Evolutionary conservation across 139 green algal species (phyloP).

Genomic region (Coccomyxa sp.): DNA sequence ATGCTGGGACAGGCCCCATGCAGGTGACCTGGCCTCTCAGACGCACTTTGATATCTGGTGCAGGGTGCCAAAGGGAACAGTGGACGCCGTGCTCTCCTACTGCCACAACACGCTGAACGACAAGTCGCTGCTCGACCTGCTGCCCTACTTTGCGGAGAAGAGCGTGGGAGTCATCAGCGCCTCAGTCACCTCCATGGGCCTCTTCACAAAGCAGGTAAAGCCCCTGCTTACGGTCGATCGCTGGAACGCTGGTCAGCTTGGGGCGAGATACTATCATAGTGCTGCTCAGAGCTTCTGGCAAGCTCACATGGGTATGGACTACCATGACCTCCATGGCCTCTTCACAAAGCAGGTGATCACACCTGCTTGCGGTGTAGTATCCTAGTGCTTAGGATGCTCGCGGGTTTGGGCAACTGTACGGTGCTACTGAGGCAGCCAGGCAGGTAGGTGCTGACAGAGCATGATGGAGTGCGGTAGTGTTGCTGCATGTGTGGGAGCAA

Average conservation of each 20-base stretch:
- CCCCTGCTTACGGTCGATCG: background rate
- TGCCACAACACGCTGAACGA: conserved; percentile 91
- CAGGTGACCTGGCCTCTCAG: too few species aligned
- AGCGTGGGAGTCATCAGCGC: conserved; percentile 88
- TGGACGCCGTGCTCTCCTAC: conserved; percentile 91
- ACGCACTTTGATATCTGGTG: too few species aligned
- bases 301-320: too few species aligned
- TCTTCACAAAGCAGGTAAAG: conserved; percentile 65
- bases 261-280: too few species aligned
- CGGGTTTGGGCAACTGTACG: background rate
- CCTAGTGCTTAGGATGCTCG: background rate
- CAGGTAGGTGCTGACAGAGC: background rate
- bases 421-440: background rate
- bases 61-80: conserved; percentile 50
- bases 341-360: background rate
- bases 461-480: background rate
- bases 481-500: background rate
- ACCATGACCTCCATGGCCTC: too few species aligned
- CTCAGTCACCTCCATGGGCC: conserved; percentile 84
- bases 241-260: too few species aligned
- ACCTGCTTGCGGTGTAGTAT: background rate
- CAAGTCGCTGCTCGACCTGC: conserved; percentile 43
- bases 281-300: too few species aligned
- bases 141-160: conserved; percentile 59
- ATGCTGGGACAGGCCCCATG: too few species aligned